phyloP scores from a whole-genome alignment of 2,329 filamentous ascomycete genomes.

The Pseudogymnoascus sp. region DNA sequence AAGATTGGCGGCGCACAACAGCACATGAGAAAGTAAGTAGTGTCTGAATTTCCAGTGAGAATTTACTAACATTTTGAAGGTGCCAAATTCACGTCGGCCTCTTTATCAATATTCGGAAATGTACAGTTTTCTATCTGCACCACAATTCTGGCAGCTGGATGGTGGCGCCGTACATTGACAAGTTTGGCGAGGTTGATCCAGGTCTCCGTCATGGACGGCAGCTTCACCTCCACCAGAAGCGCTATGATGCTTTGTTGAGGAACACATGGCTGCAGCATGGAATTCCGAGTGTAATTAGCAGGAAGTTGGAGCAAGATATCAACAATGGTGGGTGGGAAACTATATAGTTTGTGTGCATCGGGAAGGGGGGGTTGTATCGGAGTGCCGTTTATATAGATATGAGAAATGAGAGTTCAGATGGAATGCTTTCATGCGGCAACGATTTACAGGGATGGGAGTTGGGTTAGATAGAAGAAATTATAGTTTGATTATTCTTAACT shows the following conservation, averaged over 20 bases:
- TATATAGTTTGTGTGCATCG: slow-evolving; percentile 34
- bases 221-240: slow-evolving; percentile 84
- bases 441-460: neutral
- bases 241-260: slow-evolving; percentile 82
- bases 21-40: slow-evolving; percentile 73
- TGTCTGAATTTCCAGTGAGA: slow-evolving; percentile 21
- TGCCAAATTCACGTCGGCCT: slow-evolving; percentile 87
- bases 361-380: neutral
- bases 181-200: slow-evolving; percentile 92
- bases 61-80: slow-evolving; percentile 36
- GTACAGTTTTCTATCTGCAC: slow-evolving; percentile 82
- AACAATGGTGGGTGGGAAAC: slow-evolving; percentile 98
- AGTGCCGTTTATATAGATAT: neutral
- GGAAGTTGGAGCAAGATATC: slow-evolving; percentile 88
- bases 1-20: slow-evolving; percentile 79
- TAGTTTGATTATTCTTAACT: neutral
- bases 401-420: neutral
- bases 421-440: neutral
- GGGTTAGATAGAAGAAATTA: neutral
- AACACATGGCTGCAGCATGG: slow-evolving; percentile 82
- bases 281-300: slow-evolving; percentile 79
- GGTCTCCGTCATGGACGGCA: slow-evolving; percentile 81
- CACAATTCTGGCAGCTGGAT: slow-evolving; percentile 75
- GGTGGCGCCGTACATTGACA: slow-evolving; percentile 86
- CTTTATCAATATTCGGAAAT: slow-evolving; percentile 95